Percentiles rank a stretch among this genome's conserved stretches.
Conservation (phyloP, 371 early-diverging fungal genomes). For the Mucor sp. region DNA sequence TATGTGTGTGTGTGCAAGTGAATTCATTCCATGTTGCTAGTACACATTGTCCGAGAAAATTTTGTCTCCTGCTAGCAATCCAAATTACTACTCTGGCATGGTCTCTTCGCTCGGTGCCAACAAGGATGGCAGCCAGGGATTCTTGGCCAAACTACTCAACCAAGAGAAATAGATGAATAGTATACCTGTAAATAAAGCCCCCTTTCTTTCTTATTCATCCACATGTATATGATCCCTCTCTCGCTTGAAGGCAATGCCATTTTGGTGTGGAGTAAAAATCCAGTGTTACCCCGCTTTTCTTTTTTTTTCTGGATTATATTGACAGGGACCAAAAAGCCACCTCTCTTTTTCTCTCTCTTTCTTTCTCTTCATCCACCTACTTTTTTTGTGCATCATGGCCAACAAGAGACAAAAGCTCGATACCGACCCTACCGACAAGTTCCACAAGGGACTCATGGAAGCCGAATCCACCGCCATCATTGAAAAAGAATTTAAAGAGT, state of each 20-base stretch:
- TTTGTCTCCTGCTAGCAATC: constrained; percentile 62
- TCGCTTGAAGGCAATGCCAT: background rate
- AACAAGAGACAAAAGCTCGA: constrained; percentile 23
- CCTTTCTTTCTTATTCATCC: too few relatives aligned
- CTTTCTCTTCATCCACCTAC: background rate
- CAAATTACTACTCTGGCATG: constrained; percentile 60
- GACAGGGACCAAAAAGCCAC: constrained; percentile 1
- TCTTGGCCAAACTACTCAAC: constrained; percentile 27
- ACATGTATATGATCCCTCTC: too few relatives aligned
- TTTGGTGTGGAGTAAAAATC: background rate
- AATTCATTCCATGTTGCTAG: constrained; percentile 23
- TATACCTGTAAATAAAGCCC: constrained; percentile 9
- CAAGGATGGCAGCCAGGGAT: constrained; percentile 49
- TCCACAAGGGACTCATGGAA: constrained; percentile 35
- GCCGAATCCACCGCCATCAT: constrained; percentile 16
- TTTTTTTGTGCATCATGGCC: background rate
- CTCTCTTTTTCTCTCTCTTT: constrained; percentile 9
- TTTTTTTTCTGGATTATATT: background rate
- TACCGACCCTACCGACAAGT: constrained; percentile 22
- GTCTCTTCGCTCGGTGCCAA: constrained; percentile 49
- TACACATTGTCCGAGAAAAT: constrained; percentile 59
- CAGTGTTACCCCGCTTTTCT: background rate
- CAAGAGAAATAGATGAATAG: constrained; percentile 4
- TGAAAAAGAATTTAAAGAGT: constrained; percentile 41
- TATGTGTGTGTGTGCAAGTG: background rate